Base-by-base conservation (phyloP, 495 filamentous ascomycete genomes). In the Platismatia glauca region DNA sequence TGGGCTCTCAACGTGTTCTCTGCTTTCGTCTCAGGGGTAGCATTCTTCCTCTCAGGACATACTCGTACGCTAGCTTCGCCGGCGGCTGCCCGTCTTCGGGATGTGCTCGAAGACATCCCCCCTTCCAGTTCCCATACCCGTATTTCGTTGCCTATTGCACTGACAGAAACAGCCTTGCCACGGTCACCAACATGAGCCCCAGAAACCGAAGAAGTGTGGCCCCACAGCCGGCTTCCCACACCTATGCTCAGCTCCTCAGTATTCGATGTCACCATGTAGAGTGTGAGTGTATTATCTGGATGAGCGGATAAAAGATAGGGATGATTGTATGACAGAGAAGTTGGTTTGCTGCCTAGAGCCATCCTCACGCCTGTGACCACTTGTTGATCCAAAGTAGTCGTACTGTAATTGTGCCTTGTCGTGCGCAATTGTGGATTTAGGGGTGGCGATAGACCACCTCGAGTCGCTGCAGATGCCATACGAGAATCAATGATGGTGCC, bases 91-190 rank as follows among this genome's bases (percentile, higher is more conserved):
- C 74, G 62, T 61, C 66, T 72, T 62, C 70, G 76, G n/a, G 71
- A 71, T 18, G 75, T 63, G 44, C 76, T 73, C 13, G 77, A 79
- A 55, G 63, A 81, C 22, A 86, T 75, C 20, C 87, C 82, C 7
- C 85, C 85, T 74, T 98, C 94, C 9, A 98, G 81, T 66, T 97
- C 92, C 94, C 94, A 98, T 11, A 97, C 85, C 9, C 93, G 81
- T 57, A 98, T 82, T 69, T 98, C 94, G 61, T 91, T 85, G 15
- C 93, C 94, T 18, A 82, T 77, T 7, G 81, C 80, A 69, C 89
- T 91, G 33, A 97, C 88, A 22, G 90, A 95, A 0, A 98, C 88
- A 0, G 94, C 94, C 71, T 90, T 96, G 16, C 94, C 94, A 24
- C 89, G 83, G 20, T 86, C 83, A 27, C 89, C 92, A 50, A 98